A percentile compares a stretch with the other conserved stretches of the same genome.
These are phyloP conservation scores for Stachybotrys echinatus DNA, from an alignment of 2,329 filamentous ascomycete genomes.

Conservation along the genomic window DNA sequence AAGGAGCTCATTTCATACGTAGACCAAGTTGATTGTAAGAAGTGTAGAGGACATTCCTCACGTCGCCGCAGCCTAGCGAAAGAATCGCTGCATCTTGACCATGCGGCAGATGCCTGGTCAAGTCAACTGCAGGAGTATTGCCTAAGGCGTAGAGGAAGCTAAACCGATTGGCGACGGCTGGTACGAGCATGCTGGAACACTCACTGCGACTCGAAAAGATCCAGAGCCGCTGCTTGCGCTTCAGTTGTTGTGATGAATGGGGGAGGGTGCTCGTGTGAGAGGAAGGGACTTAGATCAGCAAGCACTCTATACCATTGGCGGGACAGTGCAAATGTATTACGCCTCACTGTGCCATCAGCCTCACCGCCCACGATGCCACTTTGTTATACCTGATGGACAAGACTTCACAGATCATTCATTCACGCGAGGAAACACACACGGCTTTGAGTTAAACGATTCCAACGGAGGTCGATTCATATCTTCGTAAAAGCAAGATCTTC, in stretches of 20 bases:
- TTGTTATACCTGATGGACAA: too few relatives aligned
- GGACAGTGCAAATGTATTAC: too few relatives aligned
- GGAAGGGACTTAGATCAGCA: too few relatives aligned
- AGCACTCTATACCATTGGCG: too few relatives aligned
- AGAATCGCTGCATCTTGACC: conserved; percentile 45
- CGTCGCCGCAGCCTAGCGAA: conserved; percentile 51
- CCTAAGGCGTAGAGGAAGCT: conserved; percentile 42
- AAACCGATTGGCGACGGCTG: conserved; percentile 23
- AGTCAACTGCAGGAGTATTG: conserved; percentile 46
- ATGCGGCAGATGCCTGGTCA: conserved; percentile 41
- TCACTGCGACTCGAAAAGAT: too few relatives aligned
- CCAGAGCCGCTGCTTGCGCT: too few relatives aligned
- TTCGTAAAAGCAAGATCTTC: conserved; percentile 7
- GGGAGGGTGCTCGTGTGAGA: too few relatives aligned
- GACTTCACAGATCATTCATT: too few relatives aligned
- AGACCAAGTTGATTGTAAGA: conserved; percentile 34
- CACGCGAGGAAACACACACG: too few relatives aligned
- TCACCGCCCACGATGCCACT: too few relatives aligned
- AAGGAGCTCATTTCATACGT: conserved; percentile 20
- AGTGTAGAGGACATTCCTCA: conserved; percentile 52
- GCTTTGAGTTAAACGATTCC: too few relatives aligned
- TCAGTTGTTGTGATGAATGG: not conserved
- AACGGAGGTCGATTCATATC: conserved; percentile 15
- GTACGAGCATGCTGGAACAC: conserved; percentile 28
- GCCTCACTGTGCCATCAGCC: too few relatives aligned